A percentile compares a stretch with the other conserved stretches of the same genome.
phyloP scores from a whole-genome alignment of 2,329 filamentous ascomycete genomes.

The Trichoderma brevicompactum region DNA sequence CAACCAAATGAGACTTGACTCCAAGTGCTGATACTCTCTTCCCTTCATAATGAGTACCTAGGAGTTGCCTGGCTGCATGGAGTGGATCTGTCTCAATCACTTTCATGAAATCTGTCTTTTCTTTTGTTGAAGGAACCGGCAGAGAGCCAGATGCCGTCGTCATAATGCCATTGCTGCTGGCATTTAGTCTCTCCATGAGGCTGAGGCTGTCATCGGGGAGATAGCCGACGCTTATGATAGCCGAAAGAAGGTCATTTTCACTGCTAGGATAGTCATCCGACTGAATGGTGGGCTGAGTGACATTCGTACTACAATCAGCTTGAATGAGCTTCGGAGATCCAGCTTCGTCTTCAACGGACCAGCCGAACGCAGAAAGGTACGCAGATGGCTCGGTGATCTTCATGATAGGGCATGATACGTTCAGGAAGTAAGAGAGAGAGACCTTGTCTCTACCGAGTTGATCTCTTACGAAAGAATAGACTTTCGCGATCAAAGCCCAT shows the following conservation, averaged over 20 bases:
- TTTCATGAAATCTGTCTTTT: constrained; percentile 34
- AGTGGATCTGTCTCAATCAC: constrained; percentile 31
- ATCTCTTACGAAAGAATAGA: constrained; percentile 59
- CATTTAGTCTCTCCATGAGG: constrained; percentile 35
- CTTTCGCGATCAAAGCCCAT: constrained; percentile 58
- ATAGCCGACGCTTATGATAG: constrained; percentile 36
- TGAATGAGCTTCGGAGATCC: constrained; percentile 32
- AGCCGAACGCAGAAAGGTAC: constrained; percentile 54
- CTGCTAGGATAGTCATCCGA: constrained; percentile 34
- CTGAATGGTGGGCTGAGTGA: constrained; percentile 13
- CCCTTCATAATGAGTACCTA: constrained; percentile 31
- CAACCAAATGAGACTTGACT: constrained; percentile 29
- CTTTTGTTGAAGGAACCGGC: constrained; percentile 28
- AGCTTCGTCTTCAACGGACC: constrained; percentile 44
- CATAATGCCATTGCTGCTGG: constrained; percentile 38
- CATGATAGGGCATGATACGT: constrained; percentile 51
- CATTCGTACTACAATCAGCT: constrained; percentile 19
- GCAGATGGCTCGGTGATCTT: constrained; percentile 49
- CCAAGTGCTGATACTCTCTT: constrained; percentile 26
- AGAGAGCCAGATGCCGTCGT: constrained; percentile 29
- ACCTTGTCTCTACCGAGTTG: constrained; percentile 51
- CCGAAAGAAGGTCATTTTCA: constrained; percentile 38
- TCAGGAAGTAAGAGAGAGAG: constrained; percentile 53
- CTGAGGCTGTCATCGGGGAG: constrained; percentile 33
- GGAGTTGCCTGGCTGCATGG: constrained; percentile 33